Evolutionary conservation across 495 filamentous ascomycete genomes (phyloP), one percentile per base, ranked within the genome.

Genomic region (Zalerion maritima): DNA sequence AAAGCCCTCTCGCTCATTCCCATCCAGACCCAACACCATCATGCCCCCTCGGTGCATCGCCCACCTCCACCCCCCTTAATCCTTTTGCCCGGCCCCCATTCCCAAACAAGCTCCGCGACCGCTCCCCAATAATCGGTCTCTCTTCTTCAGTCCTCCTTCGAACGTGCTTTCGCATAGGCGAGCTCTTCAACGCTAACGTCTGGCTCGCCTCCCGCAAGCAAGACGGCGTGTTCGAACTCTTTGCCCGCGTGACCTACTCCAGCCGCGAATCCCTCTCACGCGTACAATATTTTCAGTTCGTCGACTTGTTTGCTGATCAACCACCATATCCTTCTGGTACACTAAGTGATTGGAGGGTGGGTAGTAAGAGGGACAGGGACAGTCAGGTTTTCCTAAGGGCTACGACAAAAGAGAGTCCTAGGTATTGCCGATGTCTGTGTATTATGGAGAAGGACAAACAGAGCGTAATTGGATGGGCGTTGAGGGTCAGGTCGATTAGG

Each of bases 121-220:
- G 68, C 12, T 64, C 60, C 15, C 57, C 55, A 0, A 50, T 78
- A 18, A 37, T 58, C 2, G 69, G 71, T 8, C 38, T 72, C 12
- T 62, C 65, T 1, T 41, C 60, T 20, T 34, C 47, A 9, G 52
- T 40, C 2, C 24, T 63, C 8, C 48, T 75, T 3, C 62, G 69
- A 20, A 69, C 63, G 2, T 77, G 71, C 36, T 79, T 79, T 42
- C 64, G 69, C 5, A 57, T 71, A 25, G 70, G 66, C 11, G 63
- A 72, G 31, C 58, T 73, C 24, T 32, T 75, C 41, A 40, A 60
- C 20, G n/a, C n/a, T n/a, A n/a, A n/a, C n/a, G n/a, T n/a, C n/a
- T n/a, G n/a, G n/a, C n/a, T n/a, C n/a, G n/a, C n/a, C n/a, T n/a
- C n/a, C n/a, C n/a, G n/a, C n/a, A n/a, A n/a, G n/a, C 49, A 59